Base-by-base conservation (phyloP, 495 filamentous ascomycete genomes). In the Xylaria palmicola region DNA sequence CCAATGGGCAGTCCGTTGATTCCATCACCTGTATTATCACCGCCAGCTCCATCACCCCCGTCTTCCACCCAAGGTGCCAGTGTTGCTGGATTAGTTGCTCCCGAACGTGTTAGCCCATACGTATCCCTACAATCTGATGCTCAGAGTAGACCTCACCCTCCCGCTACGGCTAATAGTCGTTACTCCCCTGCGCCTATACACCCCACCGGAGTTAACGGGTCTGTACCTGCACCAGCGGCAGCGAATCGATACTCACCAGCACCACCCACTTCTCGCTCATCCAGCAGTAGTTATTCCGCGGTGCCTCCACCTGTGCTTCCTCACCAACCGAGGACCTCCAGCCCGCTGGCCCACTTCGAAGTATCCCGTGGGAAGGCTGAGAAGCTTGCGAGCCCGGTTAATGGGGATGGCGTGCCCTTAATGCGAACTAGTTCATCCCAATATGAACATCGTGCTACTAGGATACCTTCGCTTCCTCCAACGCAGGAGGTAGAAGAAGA, bases 301-400 rank as follows among this genome's bases (percentile, higher is more conserved):
- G 59, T 66, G 63, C 73, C 73, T 49, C 75, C 83, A 27, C 79
- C 83, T 4, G 62, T 80, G 4, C 75, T 91, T 65, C 81, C 88
- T 12, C 91, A 92, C 72, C 90, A 90, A 58, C 91, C 91, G 8
- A 85, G 91, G 54, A 94, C 90, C 19, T 94, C 90, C 19, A 96
- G 91, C 68, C 92, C 90, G 10, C 78, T 95, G 29, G 92, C 90
- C 19, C 86, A 92, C 65, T 83, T 81, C 40, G 76, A 83, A 67
- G 72, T 79, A 17, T 77, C 74, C 24, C 73, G 77, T 51, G 80
- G 81, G 60, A 71, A 65, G 59, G 27, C 74, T 3, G 58, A 60
- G 12, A 53, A 74, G 40, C 56, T 74, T 6, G 67, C 69, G 47
- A 66, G 45, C 8, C 56, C 70, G 10, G 56, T 57, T 39, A 76